Evolutionary conservation across 805 yeast species (phyloP).

Genomic region (Kazachstania psychrophila): DNA sequence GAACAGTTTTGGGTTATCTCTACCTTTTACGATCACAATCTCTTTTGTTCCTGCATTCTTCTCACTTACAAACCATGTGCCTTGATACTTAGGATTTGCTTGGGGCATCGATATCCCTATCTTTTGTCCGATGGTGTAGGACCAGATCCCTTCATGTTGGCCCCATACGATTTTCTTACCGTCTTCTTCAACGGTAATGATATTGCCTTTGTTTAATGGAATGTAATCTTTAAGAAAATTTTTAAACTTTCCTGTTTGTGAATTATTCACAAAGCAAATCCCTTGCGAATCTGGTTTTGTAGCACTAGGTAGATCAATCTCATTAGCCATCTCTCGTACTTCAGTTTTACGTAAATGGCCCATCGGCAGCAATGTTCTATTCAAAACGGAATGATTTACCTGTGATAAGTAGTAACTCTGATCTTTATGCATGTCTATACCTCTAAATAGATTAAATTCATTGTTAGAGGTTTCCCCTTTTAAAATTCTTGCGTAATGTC

Average conservation of each 20-base stretch:
- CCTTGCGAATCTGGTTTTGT: constrained; percentile 92
- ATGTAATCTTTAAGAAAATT: constrained; percentile 70
- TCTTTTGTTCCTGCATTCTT: constrained; percentile 59
- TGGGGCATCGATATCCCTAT: constrained; percentile 74
- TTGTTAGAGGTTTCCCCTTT: constrained; percentile 12
- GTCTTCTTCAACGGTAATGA: constrained; percentile 37
- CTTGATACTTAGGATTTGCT: constrained; percentile 63
- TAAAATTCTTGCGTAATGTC: constrained; percentile 62
- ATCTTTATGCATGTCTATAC: constrained; percentile 57
- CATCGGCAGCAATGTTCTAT: constrained; percentile 61
- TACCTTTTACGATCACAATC: constrained; percentile 68
- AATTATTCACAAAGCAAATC: constrained; percentile 70
- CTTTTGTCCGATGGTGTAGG: constrained; percentile 89
- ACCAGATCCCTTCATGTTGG: constrained; percentile 79
- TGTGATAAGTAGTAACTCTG: constrained; percentile 86
- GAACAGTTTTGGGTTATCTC: constrained; percentile 48
- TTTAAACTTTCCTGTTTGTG: constrained; percentile 54
- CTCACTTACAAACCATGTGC: constrained; percentile 80
- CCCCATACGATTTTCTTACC: constrained; percentile 73
- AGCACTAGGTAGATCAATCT: constrained; percentile 48
- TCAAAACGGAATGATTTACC: constrained; percentile 39
- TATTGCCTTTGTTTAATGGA: constrained; percentile 63
- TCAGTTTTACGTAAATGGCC: constrained; percentile 71
- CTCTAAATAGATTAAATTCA: constrained; percentile 44
- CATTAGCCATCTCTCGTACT: constrained; percentile 58